Evolutionary conservation across 2,329 filamentous ascomycete species (phyloP).

Genomic region (Penicillium sp.): DNA sequence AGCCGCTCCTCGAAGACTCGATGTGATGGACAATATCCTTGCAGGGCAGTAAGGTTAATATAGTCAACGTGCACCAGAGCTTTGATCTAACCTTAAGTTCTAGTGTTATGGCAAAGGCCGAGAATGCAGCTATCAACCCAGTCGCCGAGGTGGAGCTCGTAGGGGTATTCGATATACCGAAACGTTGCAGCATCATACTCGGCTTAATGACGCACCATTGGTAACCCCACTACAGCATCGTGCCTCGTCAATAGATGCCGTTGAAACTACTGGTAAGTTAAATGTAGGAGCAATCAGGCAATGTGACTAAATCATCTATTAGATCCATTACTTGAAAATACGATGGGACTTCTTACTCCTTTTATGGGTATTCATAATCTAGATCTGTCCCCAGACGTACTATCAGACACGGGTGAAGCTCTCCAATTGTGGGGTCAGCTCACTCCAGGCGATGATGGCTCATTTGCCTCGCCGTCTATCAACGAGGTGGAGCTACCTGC

Average conservation of each 20-base stretch:
- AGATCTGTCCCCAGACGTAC: constrained; percentile 15
- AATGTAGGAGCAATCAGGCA: neutral
- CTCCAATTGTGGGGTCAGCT: constrained; percentile 13
- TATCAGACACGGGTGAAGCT: constrained; percentile 8
- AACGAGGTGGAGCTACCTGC: constrained; percentile 2
- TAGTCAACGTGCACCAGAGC: neutral
- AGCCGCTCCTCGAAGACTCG: constrained; percentile 26
- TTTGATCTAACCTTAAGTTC: neutral
- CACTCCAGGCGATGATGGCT: constrained; percentile 7
- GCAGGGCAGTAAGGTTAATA: constrained; percentile 17
- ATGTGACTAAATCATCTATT: neutral
- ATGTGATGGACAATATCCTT: constrained; percentile 25
- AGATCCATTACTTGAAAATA: constrained; percentile 17
- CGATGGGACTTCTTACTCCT: constrained; percentile 17
- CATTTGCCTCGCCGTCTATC: constrained; percentile 1
- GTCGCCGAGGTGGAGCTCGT: constrained; percentile 26
- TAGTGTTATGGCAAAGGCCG: constrained; percentile 17
- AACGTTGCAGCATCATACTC: constrained; percentile 2
- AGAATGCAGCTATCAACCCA: constrained; percentile 20
- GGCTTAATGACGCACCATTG: neutral
- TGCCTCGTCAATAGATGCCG: constrained; percentile 2
- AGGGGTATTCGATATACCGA: constrained; percentile 18
- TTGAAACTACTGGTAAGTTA: constrained; percentile 7
- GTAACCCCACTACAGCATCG: neutral
- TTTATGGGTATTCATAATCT: constrained; percentile 19